These are phyloP conservation scores for Rheum nobile DNA, from an alignment of 148 eudicot genomes.

Conservation along the genomic window DNA sequence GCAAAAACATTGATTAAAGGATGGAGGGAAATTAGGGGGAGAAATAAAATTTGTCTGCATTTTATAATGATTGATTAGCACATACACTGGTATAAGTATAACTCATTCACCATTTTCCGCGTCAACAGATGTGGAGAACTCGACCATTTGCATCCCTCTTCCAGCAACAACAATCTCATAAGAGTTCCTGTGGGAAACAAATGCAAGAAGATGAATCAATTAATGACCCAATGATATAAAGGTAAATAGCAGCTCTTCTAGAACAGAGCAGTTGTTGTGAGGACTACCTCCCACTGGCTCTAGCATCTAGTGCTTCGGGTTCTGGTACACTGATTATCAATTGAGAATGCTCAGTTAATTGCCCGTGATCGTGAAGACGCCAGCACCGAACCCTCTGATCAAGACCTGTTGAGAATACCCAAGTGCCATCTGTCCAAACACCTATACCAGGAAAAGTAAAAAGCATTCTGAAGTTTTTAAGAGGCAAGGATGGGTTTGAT, in stretches of 20 bases:
- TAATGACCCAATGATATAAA: not conserved
- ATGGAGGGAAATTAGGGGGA: not conserved
- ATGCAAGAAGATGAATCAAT: not conserved
- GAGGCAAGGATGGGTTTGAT: not conserved
- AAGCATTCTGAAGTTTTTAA: not conserved
- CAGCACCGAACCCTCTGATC: conserved; percentile 96
- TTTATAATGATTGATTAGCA: not conserved
- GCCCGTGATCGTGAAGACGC: conserved; percentile 36
- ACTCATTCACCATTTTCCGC: conserved; percentile 15
- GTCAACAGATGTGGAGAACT: conserved; percentile 33
- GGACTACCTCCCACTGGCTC: conserved; percentile 43
- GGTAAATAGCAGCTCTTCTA: not conserved
- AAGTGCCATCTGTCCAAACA: conserved; percentile 87
- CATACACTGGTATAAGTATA: not conserved
- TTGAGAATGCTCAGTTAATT: conserved; percentile 46
- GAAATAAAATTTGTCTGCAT: not conserved
- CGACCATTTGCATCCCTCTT: conserved; percentile 87
- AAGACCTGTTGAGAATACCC: conserved; percentile 90
- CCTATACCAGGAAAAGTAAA: conserved; percentile 32
- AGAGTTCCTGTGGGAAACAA: conserved; percentile 31
- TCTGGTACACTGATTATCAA: conserved; percentile 78
- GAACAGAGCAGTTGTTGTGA: not conserved
- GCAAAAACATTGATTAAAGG: not conserved
- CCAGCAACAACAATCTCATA: conserved; percentile 87
- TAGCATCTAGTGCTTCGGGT: conserved; percentile 91